A percentile compares a stretch with the other conserved stretches of the same genome.
phyloP scores from a whole-genome alignment of 768 basidiomycete genomes.

The Paxillus rubicundulus region DNA sequence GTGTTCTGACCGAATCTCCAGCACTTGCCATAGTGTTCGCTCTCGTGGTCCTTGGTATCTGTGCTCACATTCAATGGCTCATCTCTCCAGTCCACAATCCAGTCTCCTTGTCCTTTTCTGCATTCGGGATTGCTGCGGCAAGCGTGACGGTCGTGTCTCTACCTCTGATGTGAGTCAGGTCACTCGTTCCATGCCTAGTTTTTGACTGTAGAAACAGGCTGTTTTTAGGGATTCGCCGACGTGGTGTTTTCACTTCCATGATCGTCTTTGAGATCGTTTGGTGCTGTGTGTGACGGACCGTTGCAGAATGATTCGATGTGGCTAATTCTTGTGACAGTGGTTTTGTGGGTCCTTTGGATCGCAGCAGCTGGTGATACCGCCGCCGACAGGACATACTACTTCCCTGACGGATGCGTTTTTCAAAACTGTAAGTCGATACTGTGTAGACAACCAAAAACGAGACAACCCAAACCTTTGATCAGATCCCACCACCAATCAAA shows the following conservation, averaged over 20 bases:
- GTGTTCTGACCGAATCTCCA: slow-evolving; percentile 1
- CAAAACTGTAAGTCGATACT: slow-evolving; percentile 5
- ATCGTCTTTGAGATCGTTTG: slow-evolving; percentile 26
- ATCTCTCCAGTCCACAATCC: neutral
- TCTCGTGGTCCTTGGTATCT: slow-evolving; percentile 20
- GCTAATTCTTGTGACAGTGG: slow-evolving; percentile 6
- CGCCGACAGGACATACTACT: slow-evolving; percentile 6
- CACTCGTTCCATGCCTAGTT: neutral
- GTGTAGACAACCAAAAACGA: neutral
- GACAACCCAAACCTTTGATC: neutral
- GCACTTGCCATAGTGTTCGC: slow-evolving; percentile 16
- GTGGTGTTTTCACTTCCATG: slow-evolving; percentile 17
- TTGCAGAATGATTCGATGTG: neutral
- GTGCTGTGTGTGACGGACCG: slow-evolving; percentile 19
- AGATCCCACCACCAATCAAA: slow-evolving; percentile 11
- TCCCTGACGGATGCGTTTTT: slow-evolving; percentile 18
- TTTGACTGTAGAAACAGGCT: slow-evolving; percentile 12
- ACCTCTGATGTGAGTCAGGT: slow-evolving; percentile 22
- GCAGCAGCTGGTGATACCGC: slow-evolving; percentile 12
- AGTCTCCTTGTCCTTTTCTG: slow-evolving; percentile 8
- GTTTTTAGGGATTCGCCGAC: slow-evolving; percentile 7
- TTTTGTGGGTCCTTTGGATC: slow-evolving; percentile 25
- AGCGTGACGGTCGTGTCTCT: slow-evolving; percentile 20
- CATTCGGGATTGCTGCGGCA: slow-evolving; percentile 14
- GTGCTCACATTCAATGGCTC: slow-evolving; percentile 16